A percentile compares a stretch with the other conserved stretches of the same genome.
Conservation (phyloP, 306 rosid genomes). For the Hippophae rhamnoides region DNA sequence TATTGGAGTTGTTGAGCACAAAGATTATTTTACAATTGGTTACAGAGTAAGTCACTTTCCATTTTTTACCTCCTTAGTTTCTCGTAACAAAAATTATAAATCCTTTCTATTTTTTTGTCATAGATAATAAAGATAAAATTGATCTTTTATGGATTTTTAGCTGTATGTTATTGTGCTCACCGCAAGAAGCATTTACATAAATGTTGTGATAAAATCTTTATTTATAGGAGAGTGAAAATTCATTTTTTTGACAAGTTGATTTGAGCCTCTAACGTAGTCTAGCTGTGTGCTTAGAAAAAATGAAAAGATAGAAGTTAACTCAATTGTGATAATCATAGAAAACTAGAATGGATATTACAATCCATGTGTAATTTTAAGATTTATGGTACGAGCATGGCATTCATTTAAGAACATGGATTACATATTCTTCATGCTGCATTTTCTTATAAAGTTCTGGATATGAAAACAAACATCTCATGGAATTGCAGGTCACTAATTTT, state of each 20-base stretch:
- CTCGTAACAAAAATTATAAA: not conserved
- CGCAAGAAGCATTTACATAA: too few relatives aligned
- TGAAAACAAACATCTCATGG: slow-evolving; percentile 17
- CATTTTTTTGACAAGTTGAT: too few relatives aligned
- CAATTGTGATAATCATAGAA: too few relatives aligned
- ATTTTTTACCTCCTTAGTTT: not conserved
- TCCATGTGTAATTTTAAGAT: not conserved
- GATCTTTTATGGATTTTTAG: too few relatives aligned
- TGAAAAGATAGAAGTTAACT: too few relatives aligned
- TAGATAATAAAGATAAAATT: too few relatives aligned
- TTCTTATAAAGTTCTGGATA: not conserved
- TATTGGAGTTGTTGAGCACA: slow-evolving; percentile 83
- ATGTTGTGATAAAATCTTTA: too few relatives aligned
- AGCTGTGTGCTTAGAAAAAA: too few relatives aligned
- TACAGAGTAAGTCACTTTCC: slow-evolving; percentile 57
- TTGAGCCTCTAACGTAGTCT: too few relatives aligned
- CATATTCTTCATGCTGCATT: slow-evolving; percentile 7
- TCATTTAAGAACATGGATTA: not conserved
- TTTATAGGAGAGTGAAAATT: too few relatives aligned
- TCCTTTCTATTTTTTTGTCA: not conserved
- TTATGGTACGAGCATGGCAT: not conserved
- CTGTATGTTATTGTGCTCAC: too few relatives aligned
- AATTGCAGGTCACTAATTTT: slow-evolving; percentile 77
- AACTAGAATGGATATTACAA: not conserved
- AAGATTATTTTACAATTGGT: slow-evolving; percentile 94